phyloP scores from a whole-genome alignment of 1,284 basidiomycete genomes.

The Apiotrichum sp. region DNA sequence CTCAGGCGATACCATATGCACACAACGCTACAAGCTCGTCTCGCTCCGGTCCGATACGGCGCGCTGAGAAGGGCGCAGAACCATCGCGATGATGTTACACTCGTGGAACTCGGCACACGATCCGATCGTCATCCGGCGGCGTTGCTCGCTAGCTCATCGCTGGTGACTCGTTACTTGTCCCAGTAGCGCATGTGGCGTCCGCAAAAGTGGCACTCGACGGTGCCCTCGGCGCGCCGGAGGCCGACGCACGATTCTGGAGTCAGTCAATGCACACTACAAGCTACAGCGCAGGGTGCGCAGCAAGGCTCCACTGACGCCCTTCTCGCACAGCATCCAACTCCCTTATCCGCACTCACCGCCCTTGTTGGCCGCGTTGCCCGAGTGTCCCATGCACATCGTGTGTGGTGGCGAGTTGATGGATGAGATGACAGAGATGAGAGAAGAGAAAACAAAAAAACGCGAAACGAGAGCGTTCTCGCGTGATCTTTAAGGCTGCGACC shows the following conservation, averaged over 20 bases:
- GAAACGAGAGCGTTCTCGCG: no score
- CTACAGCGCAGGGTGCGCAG: neutral
- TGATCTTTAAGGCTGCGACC: no score
- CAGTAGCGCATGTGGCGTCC: slow-evolving; percentile 1
- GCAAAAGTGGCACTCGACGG: neutral
- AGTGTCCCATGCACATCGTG: neutral
- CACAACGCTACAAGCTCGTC: no score
- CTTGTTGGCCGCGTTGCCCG: neutral
- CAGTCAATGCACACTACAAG: neutral
- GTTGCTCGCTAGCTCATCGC: no score
- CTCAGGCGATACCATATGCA: no score
- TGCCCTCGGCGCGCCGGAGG: neutral
- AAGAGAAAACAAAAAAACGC: neutral
- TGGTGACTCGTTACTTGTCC: neutral
- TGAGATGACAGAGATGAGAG: neutral
- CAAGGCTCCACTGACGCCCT: no score
- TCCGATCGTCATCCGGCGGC: no score
- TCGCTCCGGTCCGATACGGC: no score
- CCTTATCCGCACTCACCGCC: neutral
- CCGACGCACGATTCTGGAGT: neutral
- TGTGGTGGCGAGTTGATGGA: neutral
- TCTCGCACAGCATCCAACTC: neutral
- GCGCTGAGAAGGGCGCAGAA: no score
- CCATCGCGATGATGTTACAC: no score
- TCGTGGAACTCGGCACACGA: no score